Evolutionary conservation across 805 yeast genomes (phyloP).

Genomic region (Candida germanica): DNA sequence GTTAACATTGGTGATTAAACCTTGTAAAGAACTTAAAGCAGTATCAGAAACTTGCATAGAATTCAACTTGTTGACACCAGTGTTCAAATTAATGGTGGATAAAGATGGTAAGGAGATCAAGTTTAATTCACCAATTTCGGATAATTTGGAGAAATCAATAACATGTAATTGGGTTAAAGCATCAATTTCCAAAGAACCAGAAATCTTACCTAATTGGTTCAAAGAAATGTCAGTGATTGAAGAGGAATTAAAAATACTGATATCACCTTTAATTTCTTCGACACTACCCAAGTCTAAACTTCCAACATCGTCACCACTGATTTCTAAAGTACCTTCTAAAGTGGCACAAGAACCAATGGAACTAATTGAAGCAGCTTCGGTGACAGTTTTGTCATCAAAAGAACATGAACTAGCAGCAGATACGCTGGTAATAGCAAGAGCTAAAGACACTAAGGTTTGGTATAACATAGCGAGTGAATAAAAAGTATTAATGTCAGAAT

Average conservation of each 20-base stretch:
- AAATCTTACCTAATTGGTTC: constrained; percentile 25
- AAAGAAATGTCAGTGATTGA: constrained; percentile 33
- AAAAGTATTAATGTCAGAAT: too few species aligned
- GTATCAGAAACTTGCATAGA: constrained; percentile 39
- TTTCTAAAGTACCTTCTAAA: constrained; percentile 36
- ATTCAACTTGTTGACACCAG: constrained; percentile 32
- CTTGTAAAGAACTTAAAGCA: constrained; percentile 35
- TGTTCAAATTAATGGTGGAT: constrained; percentile 34
- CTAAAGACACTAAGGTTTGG: constrained; percentile 10
- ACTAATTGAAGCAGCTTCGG: constrained; percentile 35
- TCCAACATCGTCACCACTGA: constrained; percentile 32
- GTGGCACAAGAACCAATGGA: constrained; percentile 39
- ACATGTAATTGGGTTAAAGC: constrained; percentile 39
- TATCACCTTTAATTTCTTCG: constrained; percentile 26
- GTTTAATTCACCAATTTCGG: constrained; percentile 26
- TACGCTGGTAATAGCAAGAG: constrained; percentile 4
- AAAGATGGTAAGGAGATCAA: constrained; percentile 42
- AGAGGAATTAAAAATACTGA: constrained; percentile 38
- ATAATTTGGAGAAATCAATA: constrained; percentile 33
- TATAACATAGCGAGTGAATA: constrained; percentile 8
- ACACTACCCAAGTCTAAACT: constrained; percentile 29
- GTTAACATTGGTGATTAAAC: constrained; percentile 28
- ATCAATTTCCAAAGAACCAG: constrained; percentile 33
- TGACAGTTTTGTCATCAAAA: constrained; percentile 33
- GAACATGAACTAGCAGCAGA: constrained; percentile 27